These are phyloP conservation scores for Termitomyces sp. DNA, from an alignment of 768 basidiomycete species.

Conservation along the genomic window DNA sequence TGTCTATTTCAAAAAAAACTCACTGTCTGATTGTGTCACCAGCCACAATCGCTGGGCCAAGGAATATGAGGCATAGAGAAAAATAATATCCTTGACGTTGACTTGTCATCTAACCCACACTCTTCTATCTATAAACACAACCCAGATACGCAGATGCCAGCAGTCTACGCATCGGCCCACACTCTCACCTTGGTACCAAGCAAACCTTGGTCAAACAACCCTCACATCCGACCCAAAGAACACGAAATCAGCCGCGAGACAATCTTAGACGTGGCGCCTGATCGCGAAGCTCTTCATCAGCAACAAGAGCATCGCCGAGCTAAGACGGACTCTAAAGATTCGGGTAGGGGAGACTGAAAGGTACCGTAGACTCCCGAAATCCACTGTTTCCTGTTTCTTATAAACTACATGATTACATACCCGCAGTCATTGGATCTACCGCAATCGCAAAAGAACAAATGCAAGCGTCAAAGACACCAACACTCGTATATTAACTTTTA, in stretches of 20 bases:
- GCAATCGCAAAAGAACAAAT: too few species aligned
- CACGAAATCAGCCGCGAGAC: constrained; percentile 23
- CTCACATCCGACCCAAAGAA: too few species aligned
- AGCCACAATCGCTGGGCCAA: not conserved
- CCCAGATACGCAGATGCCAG: too few species aligned
- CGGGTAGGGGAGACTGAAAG: constrained; percentile 15
- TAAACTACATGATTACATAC: too few species aligned
- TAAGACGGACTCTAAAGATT: constrained; percentile 28
- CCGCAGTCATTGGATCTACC: constrained; percentile 34
- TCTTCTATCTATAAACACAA: too few species aligned
- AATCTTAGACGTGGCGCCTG: constrained; percentile 30
- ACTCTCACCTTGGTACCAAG: constrained; percentile 16
- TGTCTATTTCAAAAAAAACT: not conserved
- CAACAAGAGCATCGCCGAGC: constrained; percentile 22
- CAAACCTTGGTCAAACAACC: constrained; percentile 8
- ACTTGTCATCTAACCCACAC: too few species aligned
- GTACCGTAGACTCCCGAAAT: constrained; percentile 13
- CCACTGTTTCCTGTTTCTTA: too few species aligned
- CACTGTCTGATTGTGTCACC: not conserved
- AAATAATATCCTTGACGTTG: not conserved
- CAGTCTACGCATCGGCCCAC: constrained; percentile 12
- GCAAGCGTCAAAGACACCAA: too few species aligned
- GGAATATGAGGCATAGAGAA: too few species aligned
- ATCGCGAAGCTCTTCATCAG: constrained; percentile 27
- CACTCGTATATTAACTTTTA: too few species aligned